These are phyloP conservation scores for Tuber brumale DNA, from an alignment of 495 filamentous ascomycete species.

Conservation along the genomic window DNA sequence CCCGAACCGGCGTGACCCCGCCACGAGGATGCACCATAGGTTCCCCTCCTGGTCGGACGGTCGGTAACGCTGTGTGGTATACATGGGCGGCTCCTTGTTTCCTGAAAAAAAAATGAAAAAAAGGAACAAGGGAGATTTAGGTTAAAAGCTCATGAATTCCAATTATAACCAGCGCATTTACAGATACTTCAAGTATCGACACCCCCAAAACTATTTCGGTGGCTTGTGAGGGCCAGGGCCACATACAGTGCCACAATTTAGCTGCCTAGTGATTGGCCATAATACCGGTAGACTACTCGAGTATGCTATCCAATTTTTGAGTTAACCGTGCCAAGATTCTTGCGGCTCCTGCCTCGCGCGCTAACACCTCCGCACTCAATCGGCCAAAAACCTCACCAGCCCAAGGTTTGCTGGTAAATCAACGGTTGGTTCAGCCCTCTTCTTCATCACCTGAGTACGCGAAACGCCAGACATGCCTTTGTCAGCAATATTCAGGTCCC, in stretches of 20 bases:
- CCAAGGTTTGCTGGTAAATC: neutral
- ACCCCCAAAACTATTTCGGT: neutral
- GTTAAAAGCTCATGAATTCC: neutral
- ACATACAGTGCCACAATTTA: neutral
- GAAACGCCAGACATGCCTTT: conserved; percentile 13
- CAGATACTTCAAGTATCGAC: neutral
- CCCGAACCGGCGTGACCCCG: too few relatives aligned
- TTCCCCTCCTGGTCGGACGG: too few relatives aligned
- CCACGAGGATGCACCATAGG: too few relatives aligned
- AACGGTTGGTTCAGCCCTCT: neutral
- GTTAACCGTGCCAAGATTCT: neutral
- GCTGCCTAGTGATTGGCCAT: neutral
- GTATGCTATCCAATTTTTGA: neutral
- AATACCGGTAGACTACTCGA: neutral
- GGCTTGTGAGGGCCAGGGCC: neutral
- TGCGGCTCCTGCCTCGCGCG: neutral
- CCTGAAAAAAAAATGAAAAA: too few relatives aligned
- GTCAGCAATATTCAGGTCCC: conserved; percentile 20
- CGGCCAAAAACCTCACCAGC: neutral
- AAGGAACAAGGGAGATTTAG: too few relatives aligned
- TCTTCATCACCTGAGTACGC: neutral
- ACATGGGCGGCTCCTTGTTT: too few relatives aligned
- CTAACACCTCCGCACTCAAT: neutral
- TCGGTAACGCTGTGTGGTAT: too few relatives aligned
- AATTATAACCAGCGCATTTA: too few relatives aligned